A percentile compares a stretch with the other conserved stretches of the same genome.
phyloP scores from a whole-genome alignment of 768 basidiomycete species.

The Rhizopogon vinicolor region DNA sequence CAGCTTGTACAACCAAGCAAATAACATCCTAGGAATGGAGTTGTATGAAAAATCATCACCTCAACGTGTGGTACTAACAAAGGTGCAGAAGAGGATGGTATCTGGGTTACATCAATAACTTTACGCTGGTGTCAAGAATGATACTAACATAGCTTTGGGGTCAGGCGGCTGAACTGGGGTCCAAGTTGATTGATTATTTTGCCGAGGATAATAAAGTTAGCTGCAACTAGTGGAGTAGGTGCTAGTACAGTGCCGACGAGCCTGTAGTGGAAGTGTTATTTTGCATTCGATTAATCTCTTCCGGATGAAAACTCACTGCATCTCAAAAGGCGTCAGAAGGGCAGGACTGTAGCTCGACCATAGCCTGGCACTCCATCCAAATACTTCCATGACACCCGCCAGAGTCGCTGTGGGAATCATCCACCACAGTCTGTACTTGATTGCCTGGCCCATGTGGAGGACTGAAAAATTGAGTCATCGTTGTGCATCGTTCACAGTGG shows the following conservation, averaged over 20 bases:
- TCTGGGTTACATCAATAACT: constrained; percentile 4
- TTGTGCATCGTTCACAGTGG: not conserved
- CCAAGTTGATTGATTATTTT: constrained; percentile 41
- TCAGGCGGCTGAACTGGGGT: constrained; percentile 45
- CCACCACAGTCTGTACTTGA: constrained; percentile 46
- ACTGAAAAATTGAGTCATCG: constrained; percentile 24
- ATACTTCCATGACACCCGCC: constrained; percentile 43
- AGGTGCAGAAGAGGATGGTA: constrained; percentile 8
- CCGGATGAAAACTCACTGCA: constrained; percentile 32
- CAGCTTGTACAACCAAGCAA: constrained; percentile 35
- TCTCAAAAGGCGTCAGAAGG: constrained; percentile 31
- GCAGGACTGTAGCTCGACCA: constrained; percentile 38
- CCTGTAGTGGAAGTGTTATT: constrained; percentile 6
- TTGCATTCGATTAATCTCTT: too few species aligned
- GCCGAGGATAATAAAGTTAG: constrained; percentile 50
- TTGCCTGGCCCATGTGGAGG: constrained; percentile 41
- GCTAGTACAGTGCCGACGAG: constrained; percentile 42
- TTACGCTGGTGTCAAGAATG: not conserved
- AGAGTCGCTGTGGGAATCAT: constrained; percentile 44
- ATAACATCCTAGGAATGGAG: constrained; percentile 24
- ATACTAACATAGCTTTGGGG: constrained; percentile 22
- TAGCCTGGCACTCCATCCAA: constrained; percentile 53
- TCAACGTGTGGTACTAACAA: constrained; percentile 5
- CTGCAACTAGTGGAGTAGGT: constrained; percentile 55
- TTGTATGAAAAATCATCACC: not conserved